Conservation (phyloP, 1,284 basidiomycete genomes). For the Trametes versicolor region DNA sequence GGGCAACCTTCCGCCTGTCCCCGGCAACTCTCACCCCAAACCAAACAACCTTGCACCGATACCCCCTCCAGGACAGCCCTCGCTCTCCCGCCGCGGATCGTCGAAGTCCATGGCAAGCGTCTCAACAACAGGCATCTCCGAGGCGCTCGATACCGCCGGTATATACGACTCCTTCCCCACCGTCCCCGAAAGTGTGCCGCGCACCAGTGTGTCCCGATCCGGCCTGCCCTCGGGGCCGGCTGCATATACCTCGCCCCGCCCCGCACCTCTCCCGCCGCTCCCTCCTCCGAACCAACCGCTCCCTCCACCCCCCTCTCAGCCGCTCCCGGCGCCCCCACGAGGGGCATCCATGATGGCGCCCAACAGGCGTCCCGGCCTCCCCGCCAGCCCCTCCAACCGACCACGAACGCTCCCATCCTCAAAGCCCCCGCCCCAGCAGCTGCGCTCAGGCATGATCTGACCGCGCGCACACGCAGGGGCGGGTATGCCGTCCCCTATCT, state of each 20-base stretch:
- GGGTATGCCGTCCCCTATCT: slow-evolving; percentile 10
- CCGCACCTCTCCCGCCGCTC: slow-evolving; percentile 29
- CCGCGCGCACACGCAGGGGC: background rate
- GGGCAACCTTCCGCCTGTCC: slow-evolving; percentile 24
- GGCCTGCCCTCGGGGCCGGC: slow-evolving; percentile 35
- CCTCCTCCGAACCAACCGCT: slow-evolving; percentile 27
- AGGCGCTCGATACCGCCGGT: slow-evolving; percentile 41
- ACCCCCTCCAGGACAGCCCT: slow-evolving; percentile 22
- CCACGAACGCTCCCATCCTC: slow-evolving; percentile 27
- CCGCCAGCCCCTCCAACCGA: slow-evolving; percentile 29
- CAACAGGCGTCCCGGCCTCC: slow-evolving; percentile 27
- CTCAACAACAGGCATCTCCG: slow-evolving; percentile 39
- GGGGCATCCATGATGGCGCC: slow-evolving; percentile 23
- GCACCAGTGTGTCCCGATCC: slow-evolving; percentile 41
- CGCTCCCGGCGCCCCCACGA: slow-evolving; percentile 27
- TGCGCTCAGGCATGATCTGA: slow-evolving; percentile 38
- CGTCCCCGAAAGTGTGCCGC: slow-evolving; percentile 42
- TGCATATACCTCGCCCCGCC: slow-evolving; percentile 30
- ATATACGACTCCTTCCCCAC: slow-evolving; percentile 49
- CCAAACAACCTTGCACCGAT: slow-evolving; percentile 19
- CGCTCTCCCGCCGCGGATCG: slow-evolving; percentile 33
- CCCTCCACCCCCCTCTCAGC: slow-evolving; percentile 25
- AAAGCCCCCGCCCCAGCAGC: slow-evolving; percentile 29
- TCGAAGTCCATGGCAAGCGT: slow-evolving; percentile 42
- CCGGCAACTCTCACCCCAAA: slow-evolving; percentile 9